Evolutionary conservation across 2,329 filamentous ascomycete genomes (phyloP), one percentile per base, ranked within the genome.

Genomic region (Huntiella moniliformis): DNA sequence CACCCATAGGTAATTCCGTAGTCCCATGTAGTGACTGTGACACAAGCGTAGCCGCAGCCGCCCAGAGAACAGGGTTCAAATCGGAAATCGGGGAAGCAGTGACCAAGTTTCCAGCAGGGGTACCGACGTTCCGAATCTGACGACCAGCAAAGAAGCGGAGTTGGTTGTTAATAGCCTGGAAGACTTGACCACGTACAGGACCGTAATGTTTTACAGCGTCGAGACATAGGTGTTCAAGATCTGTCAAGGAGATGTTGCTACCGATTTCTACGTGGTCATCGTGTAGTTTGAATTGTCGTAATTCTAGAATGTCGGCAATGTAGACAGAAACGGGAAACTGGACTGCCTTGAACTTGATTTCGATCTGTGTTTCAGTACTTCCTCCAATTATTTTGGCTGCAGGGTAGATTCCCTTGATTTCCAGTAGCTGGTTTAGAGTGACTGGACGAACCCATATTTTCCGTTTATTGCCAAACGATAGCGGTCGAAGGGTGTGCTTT

Each of bases 51-150:
- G 85, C 81, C 53, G 88, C 84, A 1, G 85, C 81, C 3, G 85
- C 87, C 59, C 95, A 82, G 43, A 98, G 78, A 0, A 95, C 85
- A 0, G 91, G 91, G 56, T 96, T 98, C 38, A 98, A 64, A 64
- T 98, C 91, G 0, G 88, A 95, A 39, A 96, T 98, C 0, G 91
- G 91, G 17, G 86, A 94, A 1, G 91, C 91, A 0, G 91, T 98
- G 1, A 82, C 87, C 31, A 98, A 63, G 56, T 96, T 98, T 38
- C 91, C 91, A 0, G 91, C 91, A 1, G 87, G 88, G 0, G 91
- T 95, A 28, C 88, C 91, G n/a, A 95, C 88, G 56, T 96, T 98
- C 54, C 91, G 74, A 56, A 98, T 96, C 56, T 98, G 91, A 40
- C 91, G 69, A 39, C 91, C 91, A 44, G 88, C 91, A 61, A 98